Evolutionary conservation across 306 rosid species (phyloP), one percentile per base, ranked within the genome.

Genomic region (Lathyrus aphaca): DNA sequence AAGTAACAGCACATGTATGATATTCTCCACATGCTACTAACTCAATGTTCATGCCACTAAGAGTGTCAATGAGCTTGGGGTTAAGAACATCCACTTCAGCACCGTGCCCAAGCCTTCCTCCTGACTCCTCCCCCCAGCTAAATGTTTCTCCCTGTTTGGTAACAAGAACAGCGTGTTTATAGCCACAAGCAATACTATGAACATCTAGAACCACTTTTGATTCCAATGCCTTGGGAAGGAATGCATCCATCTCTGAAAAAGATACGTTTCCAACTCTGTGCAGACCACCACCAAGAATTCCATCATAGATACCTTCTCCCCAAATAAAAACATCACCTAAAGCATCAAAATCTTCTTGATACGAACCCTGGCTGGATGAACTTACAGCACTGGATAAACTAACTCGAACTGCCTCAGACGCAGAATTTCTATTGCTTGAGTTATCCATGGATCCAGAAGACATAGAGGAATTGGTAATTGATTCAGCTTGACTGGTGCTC

Each of bases 81-180:
- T 86, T 96, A 77, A 85, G 79, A 79, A 86, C 86, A 80, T 94
- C 96, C 38, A 79, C 74, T 60, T 88, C 90, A 60, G 85, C 82
- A 54, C 98, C 97, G 37, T 94, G 98, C 43, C 98, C 98, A 81
- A 94, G 97, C 86, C 98, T 87, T 65, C 98, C 98, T 68, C 97
- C 97, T 43, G 82, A 81, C 74, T 88, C 98, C 85, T 94, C 94
- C 62, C 98, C 98, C 98, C 97, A 94, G 61, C 98, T 94, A 75
- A 82, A 94, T 66, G 88, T 74, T 84, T 94, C 97, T 73, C 97
- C 98, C 69, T 88, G 98, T 77, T 80, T 90, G 58, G 97, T 85
- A 76, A 88, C 85, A 64, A 94, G 67, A 77, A 84, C 88, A 74
- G 96, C 97, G 75, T 94, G 97, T 65, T 78, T 84, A 69, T 81